Evolutionary conservation across 2,329 filamentous ascomycete genomes (phyloP), one percentile per base, ranked within the genome.

Genomic region (Tolypocladium capitatum): DNA sequence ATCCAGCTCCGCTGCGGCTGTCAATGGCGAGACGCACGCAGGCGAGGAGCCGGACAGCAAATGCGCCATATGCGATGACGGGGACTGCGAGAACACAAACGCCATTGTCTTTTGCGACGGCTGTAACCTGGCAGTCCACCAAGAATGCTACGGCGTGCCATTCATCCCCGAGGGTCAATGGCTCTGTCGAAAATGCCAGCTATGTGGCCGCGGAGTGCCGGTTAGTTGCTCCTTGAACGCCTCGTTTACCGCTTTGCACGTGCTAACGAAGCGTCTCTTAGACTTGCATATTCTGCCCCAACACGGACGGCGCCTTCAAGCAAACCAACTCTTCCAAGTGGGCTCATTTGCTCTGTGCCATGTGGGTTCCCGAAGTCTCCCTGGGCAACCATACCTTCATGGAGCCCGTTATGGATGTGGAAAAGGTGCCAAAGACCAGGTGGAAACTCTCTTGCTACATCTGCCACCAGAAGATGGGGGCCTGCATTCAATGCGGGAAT

Each of bases 1-100:
- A 50, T 96, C 91, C 40, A 94, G 90, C 64, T 95, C 89, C 48
- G 91, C 91, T 43, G 91, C 88, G 27, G 91, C 92, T 6, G 91
- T 97, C 18, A 97, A 96, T 64, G 91, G 92, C 48, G 92, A 97
- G 68, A 83, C 86, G 41, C 80, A 84, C 53, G 58, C 56, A 4
- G 88, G 88, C 20, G 92, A 97, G 67, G 91, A 97, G 65, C 90
- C 92, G 57, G 92, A 98, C 65, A 95, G 85, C 57, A 97, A 95
- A 65, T 98, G 92, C 62, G 90, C 88, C 21, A 94, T 98, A 49
- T 98, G 92, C 63, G 92, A 98, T 61, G 92, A 98, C 60, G 92
- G 92, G n/a, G 92, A 98, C 61, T 98, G 92, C 61, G 92, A 98
- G 68, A 98, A 98, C 64, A 94, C 92, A 21, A 98, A 98, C 61